Evolutionary conservation across 306 rosid genomes (phyloP), one percentile per base, ranked within the genome.

Genomic region (Cicer chorassanicum): DNA sequence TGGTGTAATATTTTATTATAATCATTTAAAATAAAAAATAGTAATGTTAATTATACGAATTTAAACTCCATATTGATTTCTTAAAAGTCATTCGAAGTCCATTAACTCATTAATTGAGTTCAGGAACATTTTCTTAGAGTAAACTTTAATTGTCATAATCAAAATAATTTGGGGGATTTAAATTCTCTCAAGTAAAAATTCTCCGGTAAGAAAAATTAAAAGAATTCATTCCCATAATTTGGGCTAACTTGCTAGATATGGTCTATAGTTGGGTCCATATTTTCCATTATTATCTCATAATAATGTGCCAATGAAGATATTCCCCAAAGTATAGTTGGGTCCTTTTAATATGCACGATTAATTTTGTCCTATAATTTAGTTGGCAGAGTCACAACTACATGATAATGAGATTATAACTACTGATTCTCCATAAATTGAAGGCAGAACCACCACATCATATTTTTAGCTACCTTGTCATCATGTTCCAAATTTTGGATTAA

Each of bases 401-500:
- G 19, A 60, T 50, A 15, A 53, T 68, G 67, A 80, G 61, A 45
- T 61, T 67, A 49, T 69, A 68, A 61, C 29, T 9, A 60, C 69
- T 39, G 65, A 24, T 48, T 68, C 49, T 67, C 24, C 51, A 36
- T 43, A n/a, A 62, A 11, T 4, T 61, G 78, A 71, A 18, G 69
- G 78, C 72, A 6, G 50, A 71, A 49, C 82, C 29, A 65, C 65
- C 70, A 8, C 57, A 54, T 45, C 74, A 8, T 64, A 8, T 55
- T 56, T 59, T 61, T 13, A 41, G 44, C 1, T 16, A 34, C 41
- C 21, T 34, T 46, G 16, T 34, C 46, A 54, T 12, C 55, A 7
- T 29, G 72, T 9, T 15, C 16, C 64, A 57, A 14, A 43, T 50
- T 54, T 36, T 41, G 70, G 39, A 54, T 38, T 36, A 36, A 78